These are phyloP conservation scores for Beauveria varroae DNA, from an alignment of 2,329 filamentous ascomycete species.

Conservation along the genomic window DNA sequence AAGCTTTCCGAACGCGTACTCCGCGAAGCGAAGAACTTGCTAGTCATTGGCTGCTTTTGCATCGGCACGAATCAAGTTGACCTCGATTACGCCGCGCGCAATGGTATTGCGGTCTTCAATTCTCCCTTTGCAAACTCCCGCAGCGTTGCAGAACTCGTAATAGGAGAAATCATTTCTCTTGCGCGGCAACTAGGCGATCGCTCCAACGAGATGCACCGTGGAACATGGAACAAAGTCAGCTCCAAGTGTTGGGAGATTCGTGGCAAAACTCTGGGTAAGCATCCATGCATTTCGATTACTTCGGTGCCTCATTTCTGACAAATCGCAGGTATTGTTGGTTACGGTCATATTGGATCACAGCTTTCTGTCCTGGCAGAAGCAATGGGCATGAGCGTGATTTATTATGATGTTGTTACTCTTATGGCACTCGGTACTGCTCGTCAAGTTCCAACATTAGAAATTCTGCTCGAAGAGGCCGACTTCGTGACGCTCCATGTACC, in stretches of 20 bases:
- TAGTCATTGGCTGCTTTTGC: constrained; percentile 97
- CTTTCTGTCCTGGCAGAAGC: constrained; percentile 91
- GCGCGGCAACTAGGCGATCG: constrained; percentile 90
- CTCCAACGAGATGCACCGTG: constrained; percentile 87
- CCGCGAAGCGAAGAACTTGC: constrained; percentile 82
- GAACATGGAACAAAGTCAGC: constrained; percentile 97
- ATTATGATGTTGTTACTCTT: constrained; percentile 89
- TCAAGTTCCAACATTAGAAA: constrained; percentile 72
- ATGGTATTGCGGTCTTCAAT: constrained; percentile 97
- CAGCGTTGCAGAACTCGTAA: constrained; percentile 92
- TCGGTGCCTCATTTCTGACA: not conserved
- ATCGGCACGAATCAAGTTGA: constrained; percentile 97
- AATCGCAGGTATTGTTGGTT: constrained; percentile 74
- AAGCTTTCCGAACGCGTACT: constrained; percentile 84
- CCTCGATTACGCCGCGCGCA: constrained; percentile 70
- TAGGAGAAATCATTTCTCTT: constrained; percentile 84
- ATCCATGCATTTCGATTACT: not conserved
- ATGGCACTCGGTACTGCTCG: constrained; percentile 88
- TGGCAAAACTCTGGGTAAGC: constrained; percentile 82
- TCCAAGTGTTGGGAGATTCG: constrained; percentile 95
- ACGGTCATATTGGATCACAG: constrained; percentile 95
- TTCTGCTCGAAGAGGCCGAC: constrained; percentile 71
- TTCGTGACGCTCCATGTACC: constrained; percentile 95
- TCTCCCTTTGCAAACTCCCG: constrained; percentile 97
- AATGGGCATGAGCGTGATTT: constrained; percentile 97